A percentile compares a stretch with the other conserved stretches of the same genome.
Evolutionary conservation across 805 yeast genomes (phyloP).

Genomic region (Candida berthetii): DNA sequence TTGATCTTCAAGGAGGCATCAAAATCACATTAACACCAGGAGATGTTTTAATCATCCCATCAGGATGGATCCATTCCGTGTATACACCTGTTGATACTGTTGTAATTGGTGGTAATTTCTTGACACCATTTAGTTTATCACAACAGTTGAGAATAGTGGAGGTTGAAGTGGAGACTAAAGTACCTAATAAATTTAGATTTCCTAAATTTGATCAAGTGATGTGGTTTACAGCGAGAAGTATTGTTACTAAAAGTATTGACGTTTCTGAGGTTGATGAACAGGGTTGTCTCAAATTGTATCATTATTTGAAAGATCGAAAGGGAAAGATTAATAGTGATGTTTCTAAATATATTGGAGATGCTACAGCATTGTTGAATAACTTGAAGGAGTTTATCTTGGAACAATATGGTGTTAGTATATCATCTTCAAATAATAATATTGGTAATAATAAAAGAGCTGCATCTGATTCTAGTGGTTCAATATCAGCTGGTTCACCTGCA

Average conservation of each 20-base stretch:
- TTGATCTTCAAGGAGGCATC: constrained; percentile 39
- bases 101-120: constrained; percentile 84
- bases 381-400: not conserved
- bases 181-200: constrained; percentile 69
- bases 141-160: constrained; percentile 57
- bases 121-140: constrained; percentile 50
- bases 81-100: constrained; percentile 76
- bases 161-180: constrained; percentile 63
- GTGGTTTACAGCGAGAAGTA: constrained; percentile 49
- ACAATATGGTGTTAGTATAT: too few species aligned
- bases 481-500: too few species aligned
- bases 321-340: constrained; percentile 1
- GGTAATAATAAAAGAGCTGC: too few species aligned
- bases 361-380: not conserved
- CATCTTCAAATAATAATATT: too few species aligned
- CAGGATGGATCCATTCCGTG: constrained; percentile 93
- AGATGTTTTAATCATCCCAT: constrained; percentile 77
- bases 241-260: constrained; percentile 3
- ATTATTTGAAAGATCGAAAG: constrained; percentile 3
- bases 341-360: constrained; percentile 7
- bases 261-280: constrained; percentile 6
- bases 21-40: constrained; percentile 52
- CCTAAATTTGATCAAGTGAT: constrained; percentile 69
- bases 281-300: constrained; percentile 4
- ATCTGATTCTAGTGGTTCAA: too few species aligned